Evolutionary conservation across 371 early-diverging fungal genomes (phyloP).

Genomic region (Sporodiniella umbellata): DNA sequence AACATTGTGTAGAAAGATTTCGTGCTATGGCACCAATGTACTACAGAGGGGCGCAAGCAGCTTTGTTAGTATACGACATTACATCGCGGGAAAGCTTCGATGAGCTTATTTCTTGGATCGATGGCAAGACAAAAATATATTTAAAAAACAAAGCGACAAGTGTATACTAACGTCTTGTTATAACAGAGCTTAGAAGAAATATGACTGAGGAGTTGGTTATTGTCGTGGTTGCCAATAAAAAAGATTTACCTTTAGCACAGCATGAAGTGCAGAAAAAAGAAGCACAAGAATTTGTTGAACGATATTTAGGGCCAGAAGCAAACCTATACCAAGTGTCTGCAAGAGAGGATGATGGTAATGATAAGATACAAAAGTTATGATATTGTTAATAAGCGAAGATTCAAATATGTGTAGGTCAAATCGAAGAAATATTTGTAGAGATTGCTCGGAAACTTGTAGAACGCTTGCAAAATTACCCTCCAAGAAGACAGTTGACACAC

Average conservation of each 20-base stretch:
- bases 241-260: slow-evolving; percentile 60
- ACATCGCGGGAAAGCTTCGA: slow-evolving; percentile 57
- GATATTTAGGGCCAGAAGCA: slow-evolving; percentile 56
- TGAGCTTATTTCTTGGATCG: slow-evolving; percentile 66
- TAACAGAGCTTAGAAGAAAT: slow-evolving; percentile 63
- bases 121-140: slow-evolving; percentile 33
- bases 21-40: slow-evolving; percentile 78
- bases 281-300: slow-evolving; percentile 59
- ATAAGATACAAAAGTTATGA: neutral
- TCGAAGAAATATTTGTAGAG: slow-evolving; percentile 62
- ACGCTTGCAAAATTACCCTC: slow-evolving; percentile 44
- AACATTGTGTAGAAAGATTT: slow-evolving; percentile 47
- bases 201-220: slow-evolving; percentile 69
- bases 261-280: slow-evolving; percentile 59
- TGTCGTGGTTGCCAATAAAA: slow-evolving; percentile 75
- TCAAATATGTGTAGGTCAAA: slow-evolving; percentile 25
- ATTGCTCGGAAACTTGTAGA: slow-evolving; percentile 59
- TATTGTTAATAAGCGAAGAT: neutral
- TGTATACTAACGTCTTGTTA: neutral
- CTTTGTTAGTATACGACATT: slow-evolving; percentile 65
- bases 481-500: slow-evolving; percentile 24
- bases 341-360: slow-evolving; percentile 69
- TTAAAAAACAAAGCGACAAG: neutral
- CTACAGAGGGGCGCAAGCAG: slow-evolving; percentile 75
- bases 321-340: slow-evolving; percentile 69